A percentile compares a stretch with the other conserved stretches of the same genome.
phyloP scores from a whole-genome alignment of 2,329 filamentous ascomycete genomes.

The Alternaria novae-zelandiae region DNA sequence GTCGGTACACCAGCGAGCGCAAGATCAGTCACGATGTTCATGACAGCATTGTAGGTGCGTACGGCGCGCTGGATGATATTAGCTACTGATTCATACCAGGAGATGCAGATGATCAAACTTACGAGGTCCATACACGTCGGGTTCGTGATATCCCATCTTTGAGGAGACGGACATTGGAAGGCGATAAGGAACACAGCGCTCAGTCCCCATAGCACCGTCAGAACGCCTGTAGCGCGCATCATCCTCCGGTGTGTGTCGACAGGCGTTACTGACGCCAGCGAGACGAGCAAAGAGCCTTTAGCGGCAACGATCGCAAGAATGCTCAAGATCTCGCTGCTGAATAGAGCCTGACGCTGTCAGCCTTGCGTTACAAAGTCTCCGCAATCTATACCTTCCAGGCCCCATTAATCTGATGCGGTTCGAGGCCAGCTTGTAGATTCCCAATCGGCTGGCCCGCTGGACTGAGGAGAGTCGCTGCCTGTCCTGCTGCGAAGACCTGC shows the following conservation, averaged over 20 bases:
- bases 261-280: neutral
- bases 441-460: conserved; percentile 12
- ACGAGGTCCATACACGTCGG: neutral
- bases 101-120: neutral
- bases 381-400: neutral
- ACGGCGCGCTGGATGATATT: neutral
- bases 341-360: neutral
- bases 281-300: neutral
- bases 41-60: conserved; percentile 1
- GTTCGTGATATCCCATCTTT: conserved; percentile 1
- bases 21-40: conserved; percentile 9
- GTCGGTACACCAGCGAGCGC: conserved; percentile 1
- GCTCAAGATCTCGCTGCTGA: neutral
- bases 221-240: neutral
- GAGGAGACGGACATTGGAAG: conserved; percentile 4
- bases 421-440: neutral
- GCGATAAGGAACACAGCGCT: conserved; percentile 1
- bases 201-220: conserved; percentile 4
- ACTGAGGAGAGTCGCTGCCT: conserved; percentile 2
- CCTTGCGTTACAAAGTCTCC: too few relatives aligned
- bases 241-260: neutral
- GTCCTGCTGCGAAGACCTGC: conserved; percentile 2
- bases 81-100: too few relatives aligned
- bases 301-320: neutral
- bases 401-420: neutral